These are phyloP conservation scores for Acer yangbiense DNA, from an alignment of 345 rosid species.

Conservation along the genomic window DNA sequence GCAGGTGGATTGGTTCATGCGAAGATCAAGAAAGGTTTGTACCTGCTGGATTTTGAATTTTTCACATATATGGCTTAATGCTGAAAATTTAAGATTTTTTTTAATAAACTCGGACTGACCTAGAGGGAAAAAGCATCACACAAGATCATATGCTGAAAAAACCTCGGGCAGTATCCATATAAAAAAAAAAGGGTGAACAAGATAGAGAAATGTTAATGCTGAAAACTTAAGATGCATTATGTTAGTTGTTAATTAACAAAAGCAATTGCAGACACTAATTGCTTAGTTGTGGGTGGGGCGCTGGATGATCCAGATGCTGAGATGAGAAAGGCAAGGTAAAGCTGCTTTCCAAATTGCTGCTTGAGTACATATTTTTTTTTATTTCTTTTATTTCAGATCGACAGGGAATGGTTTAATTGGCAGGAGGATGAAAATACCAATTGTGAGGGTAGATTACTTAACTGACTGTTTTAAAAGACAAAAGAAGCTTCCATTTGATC, in stretches of 20 bases:
- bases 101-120: too few species aligned
- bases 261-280: constrained; percentile 68
- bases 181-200: too few species aligned
- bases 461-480: constrained; percentile 72
- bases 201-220: not conserved
- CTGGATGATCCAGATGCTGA: constrained; percentile 58
- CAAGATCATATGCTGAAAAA: too few species aligned
- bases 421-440: constrained; percentile 90
- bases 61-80: not conserved
- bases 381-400: constrained; percentile 6
- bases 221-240: not conserved
- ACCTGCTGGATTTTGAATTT: constrained; percentile 17
- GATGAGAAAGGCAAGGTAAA: constrained; percentile 83
- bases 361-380: constrained; percentile 16
- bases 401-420: constrained; percentile 27
- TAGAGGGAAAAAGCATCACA: too few species aligned
- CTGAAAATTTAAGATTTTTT: too few species aligned
- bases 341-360: constrained; percentile 19
- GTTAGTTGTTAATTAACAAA: constrained; percentile 16
- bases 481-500: constrained; percentile 79
- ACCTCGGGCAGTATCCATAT: too few species aligned
- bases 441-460: constrained; percentile 84
- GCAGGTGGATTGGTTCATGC: constrained; percentile 76
- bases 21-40: constrained; percentile 72
- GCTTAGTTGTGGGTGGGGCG: constrained; percentile 74